Base-by-base conservation (phyloP, 352 stramenopile genomes). In the Stramenopiles sp. region DNA sequence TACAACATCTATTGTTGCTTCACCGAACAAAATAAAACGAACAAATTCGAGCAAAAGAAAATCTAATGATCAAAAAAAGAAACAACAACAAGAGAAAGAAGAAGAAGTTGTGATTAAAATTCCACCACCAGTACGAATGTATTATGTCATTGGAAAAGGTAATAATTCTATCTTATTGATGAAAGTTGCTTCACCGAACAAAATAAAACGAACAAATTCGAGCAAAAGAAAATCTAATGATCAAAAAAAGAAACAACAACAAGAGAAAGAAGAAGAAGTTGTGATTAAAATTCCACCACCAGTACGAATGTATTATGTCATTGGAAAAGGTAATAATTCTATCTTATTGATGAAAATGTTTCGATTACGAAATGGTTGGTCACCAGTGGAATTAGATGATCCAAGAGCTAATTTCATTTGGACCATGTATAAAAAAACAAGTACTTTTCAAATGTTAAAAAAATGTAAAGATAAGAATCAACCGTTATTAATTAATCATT, bases 371-470 rank as follows among this genome's bases (percentile, higher is more conserved):
- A 76, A 13, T 7, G 65, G 65, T 7, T 76, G 65, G 65, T 76
- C 65, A 13, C 65, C 65, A 20, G 65, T 76, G 4, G 65, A 76
- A 7, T 13, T 33, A 7, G 31, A 31, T 20, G 65, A 76, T 31
- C 30, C 65, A 13, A 4, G 31, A 33, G 31, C 31, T 7, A 76
- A 76, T 76, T 76, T 76, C 13, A 76, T 76, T 13, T 76, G 65
- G 65, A 76, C 65, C 65, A 76, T 76, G 65, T 76, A 76, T 20
- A 76, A 76, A 76, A 76, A 76, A 31, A 13, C 30, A 76, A 76
- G 31, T 31, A 76, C 31, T 4, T 76, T 76, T 13, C 30, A 13
- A 76, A 13, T 13, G 7, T 33, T 33, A 20, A 76, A 76, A 13
- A 76, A 76, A 76, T 33, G 31, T 33, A 31, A 76, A 76, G 65